Percentiles rank a stretch among this genome's conserved stretches.
Evolutionary conservation across 2,329 filamentous ascomycete genomes (phyloP).

Genomic region (Pochonia chlamydosporia): DNA sequence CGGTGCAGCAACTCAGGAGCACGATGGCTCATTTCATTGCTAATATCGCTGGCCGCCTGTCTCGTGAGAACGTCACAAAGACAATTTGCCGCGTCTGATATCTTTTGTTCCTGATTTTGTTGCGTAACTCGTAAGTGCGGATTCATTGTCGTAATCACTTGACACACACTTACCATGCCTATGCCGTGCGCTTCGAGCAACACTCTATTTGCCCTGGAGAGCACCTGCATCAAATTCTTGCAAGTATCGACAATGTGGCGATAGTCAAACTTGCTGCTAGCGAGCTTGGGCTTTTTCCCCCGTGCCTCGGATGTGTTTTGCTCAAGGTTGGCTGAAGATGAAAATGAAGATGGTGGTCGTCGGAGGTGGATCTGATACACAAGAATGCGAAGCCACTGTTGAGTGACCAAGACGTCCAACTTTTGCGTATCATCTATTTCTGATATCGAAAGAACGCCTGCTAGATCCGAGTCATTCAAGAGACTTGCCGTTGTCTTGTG

Average conservation of each 20-base stretch:
- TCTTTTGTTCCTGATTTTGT: conserved; percentile 14
- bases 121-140: not conserved
- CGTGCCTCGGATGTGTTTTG: not conserved
- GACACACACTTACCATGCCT: conserved; percentile 12
- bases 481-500: not conserved
- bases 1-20: conserved; percentile 8
- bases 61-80: conserved; percentile 14
- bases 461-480: not conserved
- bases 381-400: conserved; percentile 15
- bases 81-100: conserved; percentile 15
- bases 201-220: conserved; percentile 8
- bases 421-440: conserved; percentile 16
- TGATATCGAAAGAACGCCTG: conserved; percentile 1
- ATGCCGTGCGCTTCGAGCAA: conserved; percentile 15
- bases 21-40: not conserved
- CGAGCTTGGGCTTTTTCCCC: not conserved
- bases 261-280: not conserved
- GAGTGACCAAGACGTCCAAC: conserved; percentile 14
- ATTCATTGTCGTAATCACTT: not conserved
- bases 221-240: conserved; percentile 10
- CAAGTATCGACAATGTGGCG: conserved; percentile 10
- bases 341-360: not conserved
- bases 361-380: conserved; percentile 12
- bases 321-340: not conserved
- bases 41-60: not conserved